These are phyloP conservation scores for Ehretia macrophylla DNA, from an alignment of 257 asterid species.

Conservation along the genomic window DNA sequence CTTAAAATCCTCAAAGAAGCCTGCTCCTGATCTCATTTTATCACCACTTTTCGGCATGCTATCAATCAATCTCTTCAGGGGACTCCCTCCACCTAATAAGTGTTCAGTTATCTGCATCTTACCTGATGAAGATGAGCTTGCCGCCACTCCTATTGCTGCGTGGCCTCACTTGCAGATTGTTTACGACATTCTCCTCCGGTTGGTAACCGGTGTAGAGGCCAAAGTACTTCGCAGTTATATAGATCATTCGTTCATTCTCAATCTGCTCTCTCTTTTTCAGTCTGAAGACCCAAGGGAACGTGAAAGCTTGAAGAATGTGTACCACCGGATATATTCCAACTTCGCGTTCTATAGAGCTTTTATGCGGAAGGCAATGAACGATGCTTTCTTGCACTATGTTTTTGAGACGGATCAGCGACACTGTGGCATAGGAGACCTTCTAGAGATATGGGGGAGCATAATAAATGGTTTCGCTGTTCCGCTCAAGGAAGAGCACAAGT, in stretches of 20 bases:
- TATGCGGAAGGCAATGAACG: slow-evolving; percentile 78
- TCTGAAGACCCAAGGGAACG: slow-evolving; percentile 76
- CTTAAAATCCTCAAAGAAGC: slow-evolving; percentile 30
- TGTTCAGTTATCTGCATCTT: slow-evolving; percentile 27
- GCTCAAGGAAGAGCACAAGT: slow-evolving; percentile 69
- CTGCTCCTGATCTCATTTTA: slow-evolving; percentile 28
- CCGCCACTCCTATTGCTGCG: slow-evolving; percentile 37
- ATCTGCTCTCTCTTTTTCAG: slow-evolving; percentile 57
- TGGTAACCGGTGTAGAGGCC: slow-evolving; percentile 31
- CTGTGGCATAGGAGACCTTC: slow-evolving; percentile 68
- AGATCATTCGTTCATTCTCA: slow-evolving; percentile 43
- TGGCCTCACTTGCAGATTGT: slow-evolving; percentile 72
- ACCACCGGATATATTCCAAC: slow-evolving; percentile 58
- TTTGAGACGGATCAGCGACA: slow-evolving; percentile 54
- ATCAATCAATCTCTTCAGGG: slow-evolving; percentile 60
- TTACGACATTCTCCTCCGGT: slow-evolving; percentile 59
- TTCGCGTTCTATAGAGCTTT: slow-evolving; percentile 50
- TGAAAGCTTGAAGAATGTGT: slow-evolving; percentile 56
- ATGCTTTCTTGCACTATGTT: slow-evolving; percentile 50
- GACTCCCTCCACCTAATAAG: slow-evolving; percentile 45
- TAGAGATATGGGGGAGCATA: slow-evolving; percentile 80
- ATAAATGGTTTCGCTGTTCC: slow-evolving; percentile 74
- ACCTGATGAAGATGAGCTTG: slow-evolving; percentile 62
- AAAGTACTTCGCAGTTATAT: slow-evolving; percentile 31
- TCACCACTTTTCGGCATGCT: slow-evolving; percentile 56